Conservation (phyloP, 2,329 filamentous ascomycete species). For the Sclerotinia trifoliorum region DNA sequence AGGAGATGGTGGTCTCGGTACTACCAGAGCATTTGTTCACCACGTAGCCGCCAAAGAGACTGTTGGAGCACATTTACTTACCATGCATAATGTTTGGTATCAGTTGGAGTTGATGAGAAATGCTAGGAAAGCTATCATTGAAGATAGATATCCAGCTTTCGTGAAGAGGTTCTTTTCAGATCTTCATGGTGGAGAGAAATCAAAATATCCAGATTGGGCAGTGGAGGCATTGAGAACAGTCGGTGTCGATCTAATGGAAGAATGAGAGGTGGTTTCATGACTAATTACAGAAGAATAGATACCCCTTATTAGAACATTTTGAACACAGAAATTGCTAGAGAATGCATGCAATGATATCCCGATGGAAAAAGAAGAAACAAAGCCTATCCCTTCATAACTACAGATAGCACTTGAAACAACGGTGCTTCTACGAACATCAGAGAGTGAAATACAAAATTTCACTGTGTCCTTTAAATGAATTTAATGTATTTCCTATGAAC, state of each 20-base stretch:
- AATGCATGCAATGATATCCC: not conserved
- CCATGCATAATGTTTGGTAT: slow-evolving; percentile 95
- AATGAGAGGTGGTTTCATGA: slow-evolving; percentile 1
- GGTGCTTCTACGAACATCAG: not conserved
- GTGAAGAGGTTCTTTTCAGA: slow-evolving; percentile 74
- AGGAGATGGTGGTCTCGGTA: slow-evolving; percentile 68
- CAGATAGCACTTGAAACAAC: slow-evolving; percentile 11
- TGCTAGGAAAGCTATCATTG: slow-evolving; percentile 73
- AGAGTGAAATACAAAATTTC: not conserved
- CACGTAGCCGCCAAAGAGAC: slow-evolving; percentile 95
- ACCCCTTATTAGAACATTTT: slow-evolving; percentile 12
- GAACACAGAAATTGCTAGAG: not conserved
- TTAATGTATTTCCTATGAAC: not conserved
- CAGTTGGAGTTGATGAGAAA: slow-evolving; percentile 79
- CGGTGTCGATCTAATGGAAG: slow-evolving; percentile 67
- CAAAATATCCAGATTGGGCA: slow-evolving; percentile 78
- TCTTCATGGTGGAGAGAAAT: slow-evolving; percentile 62
- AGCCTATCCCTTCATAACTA: slow-evolving; percentile 1
- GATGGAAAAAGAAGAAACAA: not conserved
- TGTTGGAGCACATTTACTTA: slow-evolving; percentile 78
- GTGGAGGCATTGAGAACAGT: slow-evolving; percentile 75
- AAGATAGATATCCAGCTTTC: slow-evolving; percentile 77
- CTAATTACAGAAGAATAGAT: slow-evolving; percentile 15
- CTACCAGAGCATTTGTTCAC: slow-evolving; percentile 86
- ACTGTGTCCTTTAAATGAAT: not conserved